These are phyloP conservation scores for Aspergillus pseudoterreus DNA, from an alignment of 2,329 filamentous ascomycete species.

Conservation along the genomic window DNA sequence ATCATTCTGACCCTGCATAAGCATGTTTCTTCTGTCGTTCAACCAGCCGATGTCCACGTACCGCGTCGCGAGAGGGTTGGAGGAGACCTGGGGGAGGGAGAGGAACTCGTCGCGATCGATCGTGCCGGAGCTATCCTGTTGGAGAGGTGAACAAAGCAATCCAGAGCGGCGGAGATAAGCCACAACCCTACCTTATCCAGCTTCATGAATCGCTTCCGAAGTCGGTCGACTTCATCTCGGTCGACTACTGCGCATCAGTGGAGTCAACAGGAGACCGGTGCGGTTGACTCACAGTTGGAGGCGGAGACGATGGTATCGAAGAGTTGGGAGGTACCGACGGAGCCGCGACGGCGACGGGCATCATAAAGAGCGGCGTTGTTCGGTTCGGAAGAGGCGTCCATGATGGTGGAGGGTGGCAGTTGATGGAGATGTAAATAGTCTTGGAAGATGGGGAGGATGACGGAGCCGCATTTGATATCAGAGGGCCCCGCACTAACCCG, in stretches of 20 bases:
- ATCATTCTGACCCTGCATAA: slow-evolving; percentile 71
- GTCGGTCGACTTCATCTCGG: slow-evolving; percentile 90
- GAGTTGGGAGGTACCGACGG: slow-evolving; percentile 59
- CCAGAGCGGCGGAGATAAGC: background rate
- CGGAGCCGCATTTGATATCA: slow-evolving; percentile 36
- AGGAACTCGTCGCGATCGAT: slow-evolving; percentile 99
- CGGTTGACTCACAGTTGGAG: slow-evolving; percentile 74
- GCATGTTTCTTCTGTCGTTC: slow-evolving; percentile 54
- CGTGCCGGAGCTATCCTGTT: slow-evolving; percentile 91
- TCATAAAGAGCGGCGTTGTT: slow-evolving; percentile 45
- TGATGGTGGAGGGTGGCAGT: slow-evolving; percentile 13
- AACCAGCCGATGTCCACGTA: slow-evolving; percentile 38
- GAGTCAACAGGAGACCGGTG: background rate
- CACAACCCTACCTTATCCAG: slow-evolving; percentile 74
- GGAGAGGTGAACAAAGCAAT: slow-evolving; percentile 1
- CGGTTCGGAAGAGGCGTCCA: slow-evolving; percentile 34
- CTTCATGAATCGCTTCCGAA: slow-evolving; percentile 98
- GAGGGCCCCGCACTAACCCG: slow-evolving; percentile 41
- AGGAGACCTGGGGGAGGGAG: slow-evolving; percentile 93
- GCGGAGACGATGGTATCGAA: slow-evolving; percentile 94
- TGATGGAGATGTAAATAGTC: slow-evolving; percentile 1
- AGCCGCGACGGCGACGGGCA: slow-evolving; percentile 40
- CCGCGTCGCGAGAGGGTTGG: slow-evolving; percentile 95
- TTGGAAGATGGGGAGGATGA: slow-evolving; percentile 1
- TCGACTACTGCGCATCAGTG: slow-evolving; percentile 64